Evolutionary conservation across 2,329 filamentous ascomycete species (phyloP).

Genomic region (Aspergillus tubingensis): DNA sequence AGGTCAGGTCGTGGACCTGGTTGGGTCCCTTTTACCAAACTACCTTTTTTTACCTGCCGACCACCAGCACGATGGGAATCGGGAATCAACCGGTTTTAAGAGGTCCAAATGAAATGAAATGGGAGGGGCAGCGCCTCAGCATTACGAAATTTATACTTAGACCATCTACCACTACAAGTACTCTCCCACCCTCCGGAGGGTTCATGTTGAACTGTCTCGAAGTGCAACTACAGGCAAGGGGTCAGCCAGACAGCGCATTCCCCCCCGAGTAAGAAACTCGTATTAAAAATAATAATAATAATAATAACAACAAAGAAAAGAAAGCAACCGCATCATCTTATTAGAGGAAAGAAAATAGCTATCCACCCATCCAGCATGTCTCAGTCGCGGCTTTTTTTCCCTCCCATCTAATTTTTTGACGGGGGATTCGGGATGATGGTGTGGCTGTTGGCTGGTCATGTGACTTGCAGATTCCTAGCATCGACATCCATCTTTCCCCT

Average conservation of each 20-base stretch:
- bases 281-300: neutral
- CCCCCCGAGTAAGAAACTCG: neutral
- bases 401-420: neutral
- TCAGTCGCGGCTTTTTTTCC: conserved; percentile 1
- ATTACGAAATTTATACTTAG: neutral
- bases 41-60: neutral
- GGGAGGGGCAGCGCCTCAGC: neutral
- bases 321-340: neutral
- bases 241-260: neutral
- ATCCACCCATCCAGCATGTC: neutral
- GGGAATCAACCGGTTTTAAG: neutral
- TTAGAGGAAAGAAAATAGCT: neutral
- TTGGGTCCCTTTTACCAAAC: neutral
- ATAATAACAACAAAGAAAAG: neutral
- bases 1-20: conserved; percentile 12
- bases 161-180: neutral
- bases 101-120: neutral
- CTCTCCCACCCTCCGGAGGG: neutral
- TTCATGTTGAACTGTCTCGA: neutral
- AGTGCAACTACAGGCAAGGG: conserved; percentile 2
- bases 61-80: neutral
- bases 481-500: neutral
- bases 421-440: neutral
- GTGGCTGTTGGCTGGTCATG: neutral
- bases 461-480: neutral